Conservation (phyloP, 2,329 filamentous ascomycete species). For the Exophiala sideris region DNA sequence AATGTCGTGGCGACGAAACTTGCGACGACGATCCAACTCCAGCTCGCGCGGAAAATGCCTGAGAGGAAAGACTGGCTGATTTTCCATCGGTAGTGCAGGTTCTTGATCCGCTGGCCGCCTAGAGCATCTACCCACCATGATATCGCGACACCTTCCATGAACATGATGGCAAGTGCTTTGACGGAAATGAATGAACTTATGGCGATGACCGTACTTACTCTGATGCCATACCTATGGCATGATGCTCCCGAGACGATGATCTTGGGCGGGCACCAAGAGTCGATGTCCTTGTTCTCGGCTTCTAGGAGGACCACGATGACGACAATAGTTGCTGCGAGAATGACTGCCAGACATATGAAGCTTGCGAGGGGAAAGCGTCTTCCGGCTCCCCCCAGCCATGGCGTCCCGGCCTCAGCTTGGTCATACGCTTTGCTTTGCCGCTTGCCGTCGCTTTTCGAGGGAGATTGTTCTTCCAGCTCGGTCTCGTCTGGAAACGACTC, state of each 20-base stretch:
- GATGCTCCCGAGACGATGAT: background rate
- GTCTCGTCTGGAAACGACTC: too few relatives aligned
- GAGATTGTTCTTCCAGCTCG: too few relatives aligned
- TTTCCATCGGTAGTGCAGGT: conserved; percentile 2
- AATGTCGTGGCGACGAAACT: conserved; percentile 2
- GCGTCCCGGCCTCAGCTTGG: too few relatives aligned
- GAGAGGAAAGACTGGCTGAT: conserved; percentile 1
- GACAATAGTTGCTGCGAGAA: background rate
- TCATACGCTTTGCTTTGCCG: too few relatives aligned
- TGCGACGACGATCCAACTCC: conserved; percentile 6
- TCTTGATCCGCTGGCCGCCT: background rate
- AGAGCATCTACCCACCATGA: conserved; percentile 7
- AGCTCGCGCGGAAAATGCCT: background rate
- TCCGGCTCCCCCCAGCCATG: too few relatives aligned
- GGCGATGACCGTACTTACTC: conserved; percentile 3
- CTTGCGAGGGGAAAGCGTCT: conserved; percentile 1
- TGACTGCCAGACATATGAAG: conserved; percentile 3
- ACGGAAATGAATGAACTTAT: background rate
- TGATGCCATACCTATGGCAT: conserved; percentile 1
- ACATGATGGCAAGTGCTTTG: conserved; percentile 4
- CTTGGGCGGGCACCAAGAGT: background rate
- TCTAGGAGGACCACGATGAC: conserved; percentile 2
- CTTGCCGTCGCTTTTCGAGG: too few relatives aligned
- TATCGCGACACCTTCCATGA: conserved; percentile 1
- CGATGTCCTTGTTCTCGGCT: conserved; percentile 4